A percentile compares a stretch with the other conserved stretches of the same genome.
phyloP scores from a whole-genome alignment of 2,329 filamentous ascomycete genomes.

The Sporothrix variecibatus region DNA sequence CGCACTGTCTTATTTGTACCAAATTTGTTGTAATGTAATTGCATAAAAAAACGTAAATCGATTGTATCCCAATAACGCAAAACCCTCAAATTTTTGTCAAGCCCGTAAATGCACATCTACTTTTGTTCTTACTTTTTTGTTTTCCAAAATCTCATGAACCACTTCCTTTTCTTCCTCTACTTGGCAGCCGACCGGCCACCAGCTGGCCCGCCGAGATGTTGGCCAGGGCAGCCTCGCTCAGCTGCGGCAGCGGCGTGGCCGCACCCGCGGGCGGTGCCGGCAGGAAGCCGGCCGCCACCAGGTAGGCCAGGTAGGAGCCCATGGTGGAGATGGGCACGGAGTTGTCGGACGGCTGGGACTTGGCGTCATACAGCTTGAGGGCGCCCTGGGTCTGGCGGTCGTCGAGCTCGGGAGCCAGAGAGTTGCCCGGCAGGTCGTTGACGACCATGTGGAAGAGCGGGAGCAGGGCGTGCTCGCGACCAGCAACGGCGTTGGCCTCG shows the following conservation, averaged over 20 bases:
- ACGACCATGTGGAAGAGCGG: slow-evolving; percentile 75
- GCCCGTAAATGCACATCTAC: slow-evolving; percentile 2
- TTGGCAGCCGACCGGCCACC: slow-evolving; percentile 18
- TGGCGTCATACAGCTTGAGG: slow-evolving; percentile 47
- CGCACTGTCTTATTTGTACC: not conserved
- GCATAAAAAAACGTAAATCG: not conserved
- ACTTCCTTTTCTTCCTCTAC: not conserved
- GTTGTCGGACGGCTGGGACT: slow-evolving; percentile 54
- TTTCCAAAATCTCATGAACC: not conserved
- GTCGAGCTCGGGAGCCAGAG: slow-evolving; percentile 70
- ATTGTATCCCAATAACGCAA: not conserved
- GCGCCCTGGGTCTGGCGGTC: slow-evolving; percentile 67
- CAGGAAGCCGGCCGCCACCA: slow-evolving; percentile 65
- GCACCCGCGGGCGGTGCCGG: slow-evolving; percentile 41
- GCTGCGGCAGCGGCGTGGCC: slow-evolving; percentile 12
- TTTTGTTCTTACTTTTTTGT: not conserved
- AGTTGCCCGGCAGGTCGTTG: slow-evolving; percentile 68
- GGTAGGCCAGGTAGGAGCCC: slow-evolving; percentile 64
- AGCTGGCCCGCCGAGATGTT: slow-evolving; percentile 7
- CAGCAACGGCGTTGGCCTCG: slow-evolving; percentile 57
- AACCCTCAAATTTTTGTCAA: not conserved
- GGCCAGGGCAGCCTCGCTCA: not conserved
- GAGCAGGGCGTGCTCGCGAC: slow-evolving; percentile 68
- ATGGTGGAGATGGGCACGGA: slow-evolving; percentile 63
- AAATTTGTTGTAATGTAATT: not conserved